Percentiles rank a stretch among this genome's conserved stretches.
These are phyloP conservation scores for Xylaria digitata DNA, from an alignment of 2,329 filamentous ascomycete species.

Conservation along the genomic window DNA sequence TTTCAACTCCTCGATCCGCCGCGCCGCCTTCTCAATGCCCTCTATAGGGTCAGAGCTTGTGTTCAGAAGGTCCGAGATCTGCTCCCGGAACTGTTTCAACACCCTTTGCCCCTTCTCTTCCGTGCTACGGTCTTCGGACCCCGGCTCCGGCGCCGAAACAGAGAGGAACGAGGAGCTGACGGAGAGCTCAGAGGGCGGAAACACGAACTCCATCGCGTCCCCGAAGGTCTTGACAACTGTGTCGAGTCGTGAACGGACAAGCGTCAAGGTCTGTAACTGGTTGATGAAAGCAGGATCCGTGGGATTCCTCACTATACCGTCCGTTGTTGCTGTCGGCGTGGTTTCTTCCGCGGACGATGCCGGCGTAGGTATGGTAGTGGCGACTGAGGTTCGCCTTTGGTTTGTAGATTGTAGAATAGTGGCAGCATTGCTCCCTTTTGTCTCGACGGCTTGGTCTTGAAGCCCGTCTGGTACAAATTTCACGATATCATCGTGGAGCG, in stretches of 20 bases:
- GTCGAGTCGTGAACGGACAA: conserved; percentile 86
- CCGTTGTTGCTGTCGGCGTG: background rate
- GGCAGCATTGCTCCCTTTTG: conserved; percentile 3
- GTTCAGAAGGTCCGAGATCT: conserved; percentile 76
- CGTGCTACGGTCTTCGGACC: conserved; percentile 70
- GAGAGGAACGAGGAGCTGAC: conserved; percentile 88
- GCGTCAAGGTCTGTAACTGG: conserved; percentile 83
- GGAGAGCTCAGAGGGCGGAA: conserved; percentile 87
- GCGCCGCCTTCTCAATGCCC: conserved; percentile 78
- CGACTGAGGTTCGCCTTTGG: conserved; percentile 44
- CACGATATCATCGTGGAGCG: conserved; percentile 75
- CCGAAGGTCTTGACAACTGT: conserved; percentile 91
- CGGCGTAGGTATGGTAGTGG: conserved; percentile 37
- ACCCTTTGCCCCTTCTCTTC: conserved; percentile 90
- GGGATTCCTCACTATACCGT: conserved; percentile 36
- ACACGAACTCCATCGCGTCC: conserved; percentile 93
- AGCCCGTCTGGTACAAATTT: conserved; percentile 73
- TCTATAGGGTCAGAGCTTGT: conserved; percentile 66
- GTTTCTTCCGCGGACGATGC: conserved; percentile 31
- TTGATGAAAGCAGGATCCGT: conserved; percentile 73
- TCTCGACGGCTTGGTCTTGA: conserved; percentile 47
- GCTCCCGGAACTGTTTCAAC: conserved; percentile 74
- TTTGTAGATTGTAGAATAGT: conserved; percentile 29
- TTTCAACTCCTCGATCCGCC: conserved; percentile 80
- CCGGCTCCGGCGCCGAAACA: conserved; percentile 85